Evolutionary conservation across 306 rosid genomes (phyloP), one percentile per base, ranked within the genome.

Genomic region (Quercus parvula): DNA sequence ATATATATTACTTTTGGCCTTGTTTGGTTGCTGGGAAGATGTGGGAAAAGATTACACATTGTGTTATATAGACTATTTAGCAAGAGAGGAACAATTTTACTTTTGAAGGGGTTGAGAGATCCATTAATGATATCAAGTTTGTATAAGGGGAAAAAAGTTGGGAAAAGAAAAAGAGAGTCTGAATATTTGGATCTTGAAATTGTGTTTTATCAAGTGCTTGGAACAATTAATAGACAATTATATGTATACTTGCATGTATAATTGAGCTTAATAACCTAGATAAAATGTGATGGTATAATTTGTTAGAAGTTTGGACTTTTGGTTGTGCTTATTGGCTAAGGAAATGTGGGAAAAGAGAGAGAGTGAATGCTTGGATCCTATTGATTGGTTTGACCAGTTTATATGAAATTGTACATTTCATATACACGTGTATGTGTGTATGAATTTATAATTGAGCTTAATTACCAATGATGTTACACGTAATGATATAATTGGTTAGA

Each of bases 1-100:
- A 33, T 33, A 33, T 33, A 33, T 33, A 33, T 33, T 4, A 18
- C 24, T 25, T 56, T 56, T 38, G 35, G 78, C 8, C 58, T 74
- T 56, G 54, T 61, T 73, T 80, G 44, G 25, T 57, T 78, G 35
- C 44, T 56, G 25, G 59, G 76, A 71, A 71, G 28, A 6, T 7
- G 0, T 22, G 33, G 33, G 15, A 7, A 20, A 62, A 20, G 27
- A 46, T 46, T 11, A 46, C 14, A 11, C 1, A 0, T 35, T 35
- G 44, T 38, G 44, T 38, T 38, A 38, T 38, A 9, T 38, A 38
- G 44, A 38, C 9, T 35, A 35, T 38, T 38, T 38, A 38, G 44
- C 6, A 38, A 46, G 52, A 46, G 52, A 46, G 52, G 52, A 46
- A 11, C 52, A 46, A 11, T 46, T 0, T 4, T 46, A 46, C 13